Conservation (phyloP, 768 basidiomycete species). For the Gloeopeniophorella convolvens region DNA sequence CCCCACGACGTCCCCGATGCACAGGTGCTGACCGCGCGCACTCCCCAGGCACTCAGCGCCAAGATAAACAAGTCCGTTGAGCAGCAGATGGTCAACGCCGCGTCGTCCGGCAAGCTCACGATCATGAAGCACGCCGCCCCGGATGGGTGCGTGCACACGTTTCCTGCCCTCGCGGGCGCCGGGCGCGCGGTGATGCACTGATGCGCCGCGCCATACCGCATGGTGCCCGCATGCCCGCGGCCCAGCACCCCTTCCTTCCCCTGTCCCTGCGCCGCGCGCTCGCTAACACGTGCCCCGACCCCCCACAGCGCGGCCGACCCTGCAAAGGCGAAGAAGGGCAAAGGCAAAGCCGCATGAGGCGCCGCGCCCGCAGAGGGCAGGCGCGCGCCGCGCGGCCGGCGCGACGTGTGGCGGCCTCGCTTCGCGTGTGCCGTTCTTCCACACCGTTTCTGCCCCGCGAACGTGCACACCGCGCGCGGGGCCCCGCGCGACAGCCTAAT, state of each 20-base stretch:
- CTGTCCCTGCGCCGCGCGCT: too few relatives aligned
- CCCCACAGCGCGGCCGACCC: background rate
- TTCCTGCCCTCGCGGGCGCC: background rate
- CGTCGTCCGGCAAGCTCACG: conserved; percentile 82
- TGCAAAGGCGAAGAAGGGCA: conserved; percentile 1
- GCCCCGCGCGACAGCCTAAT: conserved; percentile 11
- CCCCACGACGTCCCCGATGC: background rate
- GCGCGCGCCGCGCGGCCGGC: conserved; percentile 15
- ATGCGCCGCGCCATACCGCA: too few relatives aligned
- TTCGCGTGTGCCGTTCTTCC: background rate
- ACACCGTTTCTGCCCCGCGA: conserved; percentile 10
- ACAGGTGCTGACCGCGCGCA: background rate
- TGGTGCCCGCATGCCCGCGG: too few relatives aligned
- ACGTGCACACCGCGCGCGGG: conserved; percentile 12
- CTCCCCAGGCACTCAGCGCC: conserved; percentile 65
- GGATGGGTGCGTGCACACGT: conserved; percentile 29
- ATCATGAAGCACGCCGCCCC: conserved; percentile 74
- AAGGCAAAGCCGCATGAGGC: conserved; percentile 4
- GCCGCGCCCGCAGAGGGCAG: background rate
- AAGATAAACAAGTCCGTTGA: conserved; percentile 93
- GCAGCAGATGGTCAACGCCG: conserved; percentile 83
- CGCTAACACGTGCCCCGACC: too few relatives aligned
- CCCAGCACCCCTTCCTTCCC: too few relatives aligned
- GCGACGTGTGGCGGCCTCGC: conserved; percentile 2
- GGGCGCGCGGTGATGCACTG: background rate